These are phyloP conservation scores for Eutrema japonicum DNA, from an alignment of 345 rosid genomes.

Conservation along the genomic window DNA sequence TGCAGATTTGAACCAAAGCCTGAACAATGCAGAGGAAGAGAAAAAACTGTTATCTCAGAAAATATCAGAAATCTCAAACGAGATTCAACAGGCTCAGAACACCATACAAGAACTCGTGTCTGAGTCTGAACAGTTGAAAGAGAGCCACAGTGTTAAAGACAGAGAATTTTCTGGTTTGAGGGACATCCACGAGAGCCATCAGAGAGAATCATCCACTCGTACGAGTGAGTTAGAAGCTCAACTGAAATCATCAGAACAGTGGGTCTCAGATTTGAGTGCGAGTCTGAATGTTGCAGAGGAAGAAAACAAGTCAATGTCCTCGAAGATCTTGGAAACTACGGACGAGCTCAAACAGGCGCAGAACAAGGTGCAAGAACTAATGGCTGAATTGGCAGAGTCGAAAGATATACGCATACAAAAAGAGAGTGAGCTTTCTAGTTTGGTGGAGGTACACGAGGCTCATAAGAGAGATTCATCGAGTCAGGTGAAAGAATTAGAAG, in stretches of 20 bases:
- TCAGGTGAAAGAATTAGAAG: conserved; percentile 40
- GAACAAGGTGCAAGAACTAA: conserved; percentile 45
- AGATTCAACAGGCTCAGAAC: conserved; percentile 56
- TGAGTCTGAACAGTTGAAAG: conserved; percentile 52
- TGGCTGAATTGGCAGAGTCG: conserved; percentile 49
- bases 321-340: conserved; percentile 53
- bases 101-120: conserved; percentile 47
- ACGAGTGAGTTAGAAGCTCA: conserved; percentile 38
- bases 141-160: conserved; percentile 45
- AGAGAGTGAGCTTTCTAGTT: conserved; percentile 60
- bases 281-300: conserved; percentile 54
- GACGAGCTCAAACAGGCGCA: conserved; percentile 57
- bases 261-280: conserved; percentile 49
- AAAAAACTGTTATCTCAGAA: conserved; percentile 55
- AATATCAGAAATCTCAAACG: conserved; percentile 54
- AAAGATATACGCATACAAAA: conserved; percentile 55
- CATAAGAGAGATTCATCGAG: conserved; percentile 56
- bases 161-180: conserved; percentile 55
- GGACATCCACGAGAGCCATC: conserved; percentile 50
- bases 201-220: conserved; percentile 53
- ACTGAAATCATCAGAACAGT: conserved; percentile 47
- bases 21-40: conserved; percentile 53
- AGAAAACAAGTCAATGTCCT: conserved; percentile 61
- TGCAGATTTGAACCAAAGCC: conserved; percentile 57
- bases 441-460: conserved; percentile 58